A percentile compares a stretch with the other conserved stretches of the same genome.
phyloP scores from a whole-genome alignment of 495 filamentous ascomycete genomes.

The Xylaria castorea region DNA sequence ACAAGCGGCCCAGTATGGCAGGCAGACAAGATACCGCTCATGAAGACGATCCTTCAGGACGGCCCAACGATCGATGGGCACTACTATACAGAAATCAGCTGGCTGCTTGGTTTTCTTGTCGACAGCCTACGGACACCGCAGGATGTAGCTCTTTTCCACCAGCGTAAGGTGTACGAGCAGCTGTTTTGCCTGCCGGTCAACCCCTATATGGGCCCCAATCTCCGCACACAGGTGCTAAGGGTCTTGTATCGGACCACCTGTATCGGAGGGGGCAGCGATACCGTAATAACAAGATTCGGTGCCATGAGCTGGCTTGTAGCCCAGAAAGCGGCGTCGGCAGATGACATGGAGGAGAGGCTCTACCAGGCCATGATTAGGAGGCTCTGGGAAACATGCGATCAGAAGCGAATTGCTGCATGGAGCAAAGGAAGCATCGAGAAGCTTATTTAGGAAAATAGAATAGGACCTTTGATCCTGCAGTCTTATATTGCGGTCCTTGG shows the following conservation, averaged over 20 bases:
- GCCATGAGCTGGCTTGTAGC: conserved; percentile 79
- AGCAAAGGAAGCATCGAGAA: conserved; percentile 57
- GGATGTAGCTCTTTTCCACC: conserved; percentile 86
- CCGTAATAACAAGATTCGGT: conserved; percentile 84
- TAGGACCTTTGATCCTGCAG: background rate
- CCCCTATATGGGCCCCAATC: conserved; percentile 62
- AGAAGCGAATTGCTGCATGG: conserved; percentile 70
- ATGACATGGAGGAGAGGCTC: conserved; percentile 53
- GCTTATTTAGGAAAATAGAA: conserved; percentile 23
- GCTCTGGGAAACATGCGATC: conserved; percentile 75
- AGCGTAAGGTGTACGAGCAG: conserved; percentile 78
- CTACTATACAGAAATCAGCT: conserved; percentile 76
- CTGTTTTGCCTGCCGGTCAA: conserved; percentile 75
- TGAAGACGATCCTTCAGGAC: conserved; percentile 73
- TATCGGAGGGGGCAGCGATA: conserved; percentile 81
- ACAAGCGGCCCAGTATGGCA: conserved; percentile 77
- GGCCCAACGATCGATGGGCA: conserved; percentile 75
- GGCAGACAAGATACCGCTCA: conserved; percentile 74
- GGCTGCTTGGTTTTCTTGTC: conserved; percentile 79
- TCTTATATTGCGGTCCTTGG: background rate
- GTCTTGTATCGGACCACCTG: conserved; percentile 74
- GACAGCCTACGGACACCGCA: conserved; percentile 61
- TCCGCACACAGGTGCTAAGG: conserved; percentile 72
- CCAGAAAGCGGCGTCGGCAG: conserved; percentile 48
- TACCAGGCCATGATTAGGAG: conserved; percentile 65